Evolutionary conservation across 179 eudicot species (phyloP).

Genomic region (Kewa caespitosa): DNA sequence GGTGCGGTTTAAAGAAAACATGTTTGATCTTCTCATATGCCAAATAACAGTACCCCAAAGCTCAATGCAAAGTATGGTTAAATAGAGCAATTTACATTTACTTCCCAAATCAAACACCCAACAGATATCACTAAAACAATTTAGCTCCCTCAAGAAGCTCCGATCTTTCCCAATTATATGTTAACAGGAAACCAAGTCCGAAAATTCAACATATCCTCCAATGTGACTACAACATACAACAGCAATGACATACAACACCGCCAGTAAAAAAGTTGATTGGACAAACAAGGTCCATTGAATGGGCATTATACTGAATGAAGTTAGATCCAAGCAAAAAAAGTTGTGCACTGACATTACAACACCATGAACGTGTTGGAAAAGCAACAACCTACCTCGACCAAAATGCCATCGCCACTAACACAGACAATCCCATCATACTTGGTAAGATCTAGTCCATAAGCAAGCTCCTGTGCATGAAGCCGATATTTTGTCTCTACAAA

Average conservation of each 20-base stretch:
- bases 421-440: conserved; percentile 87
- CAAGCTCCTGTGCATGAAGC: conserved; percentile 87
- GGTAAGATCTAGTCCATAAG: conserved; percentile 60
- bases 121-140: background rate
- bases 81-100: background rate
- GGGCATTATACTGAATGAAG: background rate
- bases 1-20: background rate
- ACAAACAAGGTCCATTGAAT: background rate
- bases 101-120: background rate
- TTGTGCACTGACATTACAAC: background rate
- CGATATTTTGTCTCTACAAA: conserved; percentile 66
- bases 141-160: no score
- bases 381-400: conserved; percentile 71
- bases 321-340: background rate
- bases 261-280: background rate
- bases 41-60: background rate
- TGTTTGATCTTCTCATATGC: background rate
- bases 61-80: background rate
- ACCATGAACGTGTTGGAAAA: background rate
- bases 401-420: conserved; percentile 89
- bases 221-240: background rate
- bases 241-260: background rate
- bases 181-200: background rate
- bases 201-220: background rate
- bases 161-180: background rate